phyloP scores from a whole-genome alignment of 768 basidiomycete genomes.

The Mycena vitilis region DNA sequence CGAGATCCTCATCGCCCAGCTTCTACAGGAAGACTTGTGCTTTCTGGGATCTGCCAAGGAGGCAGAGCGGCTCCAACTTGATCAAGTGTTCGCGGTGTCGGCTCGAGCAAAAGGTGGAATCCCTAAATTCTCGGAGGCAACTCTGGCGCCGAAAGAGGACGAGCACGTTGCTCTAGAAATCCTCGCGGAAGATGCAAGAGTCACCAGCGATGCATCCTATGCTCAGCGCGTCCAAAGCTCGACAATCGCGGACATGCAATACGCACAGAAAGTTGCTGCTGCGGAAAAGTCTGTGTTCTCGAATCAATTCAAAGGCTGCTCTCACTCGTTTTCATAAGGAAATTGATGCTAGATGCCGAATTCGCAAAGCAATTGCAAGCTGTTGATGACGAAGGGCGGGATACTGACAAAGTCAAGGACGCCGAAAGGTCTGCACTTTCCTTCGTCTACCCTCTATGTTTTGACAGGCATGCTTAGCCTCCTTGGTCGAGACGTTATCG shows the following conservation, averaged over 20 bases:
- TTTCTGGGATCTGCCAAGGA: slow-evolving; percentile 39
- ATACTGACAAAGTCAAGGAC: slow-evolving; percentile 44
- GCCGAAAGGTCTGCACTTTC: slow-evolving; percentile 43
- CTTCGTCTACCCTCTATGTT: background rate
- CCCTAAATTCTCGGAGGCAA: slow-evolving; percentile 33
- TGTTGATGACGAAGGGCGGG: slow-evolving; percentile 42
- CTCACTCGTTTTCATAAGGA: slow-evolving; percentile 37
- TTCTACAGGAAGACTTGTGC: slow-evolving; percentile 48
- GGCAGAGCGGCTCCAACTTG: slow-evolving; percentile 49
- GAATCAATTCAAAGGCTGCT: background rate
- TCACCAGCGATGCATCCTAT: slow-evolving; percentile 45
- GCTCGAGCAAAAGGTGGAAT: slow-evolving; percentile 41
- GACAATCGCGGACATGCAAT: slow-evolving; percentile 44
- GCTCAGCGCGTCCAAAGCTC: slow-evolving; percentile 47
- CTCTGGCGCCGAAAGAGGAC: slow-evolving; percentile 34
- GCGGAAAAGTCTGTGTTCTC: slow-evolving; percentile 38
- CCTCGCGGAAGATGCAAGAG: slow-evolving; percentile 42
- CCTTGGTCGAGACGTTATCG: slow-evolving; percentile 42
- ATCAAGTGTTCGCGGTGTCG: slow-evolving; percentile 43
- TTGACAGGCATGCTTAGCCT: slow-evolving; percentile 34
- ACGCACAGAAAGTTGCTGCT: slow-evolving; percentile 52
- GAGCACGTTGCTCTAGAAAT: slow-evolving; percentile 43
- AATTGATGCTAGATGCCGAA: slow-evolving; percentile 48
- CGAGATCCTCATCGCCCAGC: slow-evolving; percentile 48
- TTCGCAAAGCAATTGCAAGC: slow-evolving; percentile 50